Percentiles rank a stretch among this genome's conserved stretches.
Conservation (phyloP, 2,329 filamentous ascomycete genomes). For the Claviceps sp. region DNA sequence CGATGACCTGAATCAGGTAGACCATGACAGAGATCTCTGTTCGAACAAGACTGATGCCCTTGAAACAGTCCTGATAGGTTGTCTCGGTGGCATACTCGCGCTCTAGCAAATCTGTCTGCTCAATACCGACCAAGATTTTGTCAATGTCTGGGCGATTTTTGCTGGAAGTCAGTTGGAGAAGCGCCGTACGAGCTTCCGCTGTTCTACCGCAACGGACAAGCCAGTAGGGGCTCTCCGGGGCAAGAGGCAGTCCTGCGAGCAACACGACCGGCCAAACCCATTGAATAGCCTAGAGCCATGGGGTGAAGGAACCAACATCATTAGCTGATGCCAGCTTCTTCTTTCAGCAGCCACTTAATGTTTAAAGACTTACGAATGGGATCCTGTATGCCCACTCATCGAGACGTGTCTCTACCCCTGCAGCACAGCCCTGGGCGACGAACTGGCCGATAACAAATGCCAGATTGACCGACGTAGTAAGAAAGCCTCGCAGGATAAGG, state of each 20-base stretch:
- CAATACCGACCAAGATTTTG: constrained; percentile 39
- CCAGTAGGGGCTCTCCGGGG: constrained; percentile 39
- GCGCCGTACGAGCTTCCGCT: constrained; percentile 26
- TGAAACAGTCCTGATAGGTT: constrained; percentile 37
- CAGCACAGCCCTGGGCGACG: constrained; percentile 34
- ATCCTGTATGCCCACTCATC: constrained; percentile 32
- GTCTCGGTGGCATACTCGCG: constrained; percentile 33
- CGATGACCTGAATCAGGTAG: constrained; percentile 51
- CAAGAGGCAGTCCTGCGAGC: constrained; percentile 30
- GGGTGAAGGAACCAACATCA: not conserved
- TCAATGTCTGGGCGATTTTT: constrained; percentile 12
- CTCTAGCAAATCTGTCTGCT: constrained; percentile 44
- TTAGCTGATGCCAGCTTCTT: not conserved
- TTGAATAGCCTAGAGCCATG: constrained; percentile 25
- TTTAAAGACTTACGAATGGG: constrained; percentile 11
- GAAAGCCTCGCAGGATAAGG: constrained; percentile 39
- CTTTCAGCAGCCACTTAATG: not conserved
- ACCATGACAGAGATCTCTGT: constrained; percentile 46
- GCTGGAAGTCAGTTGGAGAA: constrained; percentile 29
- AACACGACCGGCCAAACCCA: constrained; percentile 36
- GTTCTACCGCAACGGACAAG: constrained; percentile 28
- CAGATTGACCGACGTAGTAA: constrained; percentile 47
- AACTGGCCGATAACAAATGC: constrained; percentile 51
- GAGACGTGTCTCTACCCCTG: constrained; percentile 24
- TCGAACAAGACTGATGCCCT: constrained; percentile 33